phyloP scores from a whole-genome alignment of 2,329 filamentous ascomycete genomes.

The Chaetomium sp. region DNA sequence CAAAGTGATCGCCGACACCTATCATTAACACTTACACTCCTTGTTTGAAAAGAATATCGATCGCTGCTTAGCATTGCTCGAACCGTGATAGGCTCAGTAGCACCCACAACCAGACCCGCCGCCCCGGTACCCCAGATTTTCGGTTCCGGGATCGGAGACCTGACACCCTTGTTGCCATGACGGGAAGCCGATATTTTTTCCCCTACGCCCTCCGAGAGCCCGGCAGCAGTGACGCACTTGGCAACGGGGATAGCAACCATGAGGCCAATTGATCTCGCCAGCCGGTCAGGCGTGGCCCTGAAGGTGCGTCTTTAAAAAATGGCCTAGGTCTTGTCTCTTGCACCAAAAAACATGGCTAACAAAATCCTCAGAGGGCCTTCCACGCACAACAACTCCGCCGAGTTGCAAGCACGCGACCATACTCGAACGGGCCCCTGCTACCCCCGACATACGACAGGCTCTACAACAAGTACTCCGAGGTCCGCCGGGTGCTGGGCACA shows the following conservation, averaged over 20 bases:
- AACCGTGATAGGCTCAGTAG: constrained; percentile 14
- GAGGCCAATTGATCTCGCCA: constrained; percentile 55
- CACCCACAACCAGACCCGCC: not conserved
- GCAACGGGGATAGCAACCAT: constrained; percentile 40
- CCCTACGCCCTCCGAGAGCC: constrained; percentile 13
- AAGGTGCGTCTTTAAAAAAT: constrained; percentile 42
- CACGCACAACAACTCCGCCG: constrained; percentile 41
- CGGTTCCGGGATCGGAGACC: constrained; percentile 25
- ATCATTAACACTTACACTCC: not conserved
- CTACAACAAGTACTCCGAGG: constrained; percentile 73
- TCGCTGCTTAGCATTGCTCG: constrained; percentile 9
- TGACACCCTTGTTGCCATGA: constrained; percentile 16
- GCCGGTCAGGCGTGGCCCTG: constrained; percentile 52
- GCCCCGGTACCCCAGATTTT: constrained; percentile 24
- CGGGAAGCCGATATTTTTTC: constrained; percentile 26
- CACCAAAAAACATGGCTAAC: constrained; percentile 2
- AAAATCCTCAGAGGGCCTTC: constrained; percentile 40
- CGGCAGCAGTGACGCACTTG: constrained; percentile 20
- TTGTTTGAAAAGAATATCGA: not conserved
- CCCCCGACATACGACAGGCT: constrained; percentile 81
- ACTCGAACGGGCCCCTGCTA: constrained; percentile 42
- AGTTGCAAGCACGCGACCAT: constrained; percentile 31
- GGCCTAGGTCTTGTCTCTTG: not conserved
- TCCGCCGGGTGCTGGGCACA: constrained; percentile 69
- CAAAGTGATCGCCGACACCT: too few species aligned